Conservation (phyloP, 305 asterid genomes). For the Fraxinus platypoda region DNA sequence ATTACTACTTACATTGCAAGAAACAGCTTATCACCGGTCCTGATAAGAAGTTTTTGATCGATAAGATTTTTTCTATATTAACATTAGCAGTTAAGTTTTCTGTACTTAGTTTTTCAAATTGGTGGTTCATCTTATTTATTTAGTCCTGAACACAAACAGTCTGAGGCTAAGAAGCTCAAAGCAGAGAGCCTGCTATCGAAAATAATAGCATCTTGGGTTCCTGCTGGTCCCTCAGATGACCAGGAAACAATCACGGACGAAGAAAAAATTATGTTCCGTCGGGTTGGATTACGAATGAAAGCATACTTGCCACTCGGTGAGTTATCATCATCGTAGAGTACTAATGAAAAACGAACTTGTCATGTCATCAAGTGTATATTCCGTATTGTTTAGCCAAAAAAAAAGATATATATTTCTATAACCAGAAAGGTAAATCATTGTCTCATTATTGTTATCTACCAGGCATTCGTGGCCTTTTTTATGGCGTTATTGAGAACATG, state of each 20-base stretch:
- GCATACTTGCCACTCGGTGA: conserved; percentile 91
- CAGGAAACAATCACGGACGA: conserved; percentile 95
- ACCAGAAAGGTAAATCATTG: conserved; percentile 16
- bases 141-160: conserved; percentile 44
- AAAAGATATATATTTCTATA: not conserved
- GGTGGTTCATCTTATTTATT: conserved; percentile 13
- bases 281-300: conserved; percentile 89
- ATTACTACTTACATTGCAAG: not conserved
- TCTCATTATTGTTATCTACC: conserved; percentile 27
- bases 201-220: conserved; percentile 84
- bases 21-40: not conserved
- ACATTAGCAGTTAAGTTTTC: not conserved
- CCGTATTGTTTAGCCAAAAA: not conserved
- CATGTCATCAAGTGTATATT: conserved; percentile 4
- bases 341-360: conserved; percentile 12
- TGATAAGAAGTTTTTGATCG: conserved; percentile 5
- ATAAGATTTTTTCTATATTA: not conserved
- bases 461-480: conserved; percentile 95
- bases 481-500: conserved; percentile 98
- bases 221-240: conserved; percentile 83
- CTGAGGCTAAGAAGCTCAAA: conserved; percentile 87
- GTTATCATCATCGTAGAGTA: conserved; percentile 29
- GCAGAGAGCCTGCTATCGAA: conserved; percentile 81
- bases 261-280: conserved; percentile 80
- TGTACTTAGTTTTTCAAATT: conserved; percentile 6